A percentile compares a stretch with the other conserved stretches of the same genome.
These are phyloP conservation scores for Candida xyloterini DNA, from an alignment of 805 yeast species.

Conservation along the genomic window DNA sequence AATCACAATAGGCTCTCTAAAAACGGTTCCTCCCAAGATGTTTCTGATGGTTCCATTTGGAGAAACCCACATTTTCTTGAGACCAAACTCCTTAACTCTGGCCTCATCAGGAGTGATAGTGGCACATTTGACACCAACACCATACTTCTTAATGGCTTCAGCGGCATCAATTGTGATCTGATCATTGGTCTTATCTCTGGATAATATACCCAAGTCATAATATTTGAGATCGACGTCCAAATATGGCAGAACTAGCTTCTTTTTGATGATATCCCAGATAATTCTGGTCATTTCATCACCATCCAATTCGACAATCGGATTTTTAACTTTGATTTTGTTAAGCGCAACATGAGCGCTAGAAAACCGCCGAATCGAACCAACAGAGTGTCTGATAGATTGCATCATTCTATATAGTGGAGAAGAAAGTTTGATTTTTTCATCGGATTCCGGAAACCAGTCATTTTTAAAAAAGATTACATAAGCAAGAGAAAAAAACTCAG, in stretches of 20 bases:
- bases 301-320: constrained; percentile 74
- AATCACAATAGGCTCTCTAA: constrained; percentile 80
- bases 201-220: constrained; percentile 67
- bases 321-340: constrained; percentile 65
- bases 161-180: constrained; percentile 78
- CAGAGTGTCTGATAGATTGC: constrained; percentile 4
- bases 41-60: constrained; percentile 85
- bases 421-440: constrained; percentile 4
- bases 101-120: constrained; percentile 83
- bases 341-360: constrained; percentile 27
- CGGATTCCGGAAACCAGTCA: constrained; percentile 6
- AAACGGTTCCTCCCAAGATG: constrained; percentile 78
- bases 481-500: constrained; percentile 11
- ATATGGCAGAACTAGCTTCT: constrained; percentile 63
- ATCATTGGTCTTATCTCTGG: constrained; percentile 70
- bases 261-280: constrained; percentile 75
- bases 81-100: constrained; percentile 68
- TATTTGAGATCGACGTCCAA: constrained; percentile 72
- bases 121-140: constrained; percentile 83
- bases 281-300: constrained; percentile 89
- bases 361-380: constrained; percentile 22
- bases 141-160: constrained; percentile 66
- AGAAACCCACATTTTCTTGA: constrained; percentile 81
- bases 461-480: constrained; percentile 3
- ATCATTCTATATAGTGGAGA: neutral